Base-by-base conservation (phyloP, 2,329 filamentous ascomycete genomes). In the Colletotrichum costaricense region DNA sequence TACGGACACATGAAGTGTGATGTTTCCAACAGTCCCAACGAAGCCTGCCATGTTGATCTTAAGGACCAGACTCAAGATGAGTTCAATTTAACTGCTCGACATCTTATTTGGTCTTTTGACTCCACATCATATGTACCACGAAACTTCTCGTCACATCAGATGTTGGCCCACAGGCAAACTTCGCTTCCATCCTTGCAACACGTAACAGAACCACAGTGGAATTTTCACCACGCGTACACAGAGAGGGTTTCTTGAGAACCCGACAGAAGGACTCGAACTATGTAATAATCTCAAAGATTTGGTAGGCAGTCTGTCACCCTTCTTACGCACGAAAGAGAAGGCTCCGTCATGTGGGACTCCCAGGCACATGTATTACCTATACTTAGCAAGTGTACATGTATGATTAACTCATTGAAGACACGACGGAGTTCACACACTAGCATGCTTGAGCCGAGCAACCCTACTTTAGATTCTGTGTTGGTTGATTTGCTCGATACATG, bases 101-200 rank as follows among this genome's bases (percentile, higher is more conserved):
- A 46, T 46, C 7, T 3, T 1, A 7, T 16, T 46, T 8, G 2
- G 0, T 19, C 42, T n/a, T 46, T n/a, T 16, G 7, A 19, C 42
- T 46, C 42, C 42, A 46, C 19, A 19, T n/a, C 16, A n/a, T 46
- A 46, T 46, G 42, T n/a, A 16, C 19, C 7, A n/a, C 19, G 42
- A 8, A 8, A n/a, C 7, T 9, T 46, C 16, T 46, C 42, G 16
- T 8, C 42, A 9, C 7, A 46, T 19, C 19, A n/a, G 16, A 46
- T 16, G 19, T 46, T 16, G 19, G 19, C 42, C 63, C 63, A 66
- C 16, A 12, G 16, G 63, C 28, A 66, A 66, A 46, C 30, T 57
- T 57, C 63, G 33, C 33, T 56, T 19, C 12, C 49, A 46, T 24
- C 63, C 52, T 42, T 46, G 63, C 7, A 46, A 46, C 42, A 2